Percentiles rank a stretch among this genome's conserved stretches.
Evolutionary conservation across 2,329 filamentous ascomycete genomes (phyloP).

Genomic region (Ceratocystis diversiconidia): DNA sequence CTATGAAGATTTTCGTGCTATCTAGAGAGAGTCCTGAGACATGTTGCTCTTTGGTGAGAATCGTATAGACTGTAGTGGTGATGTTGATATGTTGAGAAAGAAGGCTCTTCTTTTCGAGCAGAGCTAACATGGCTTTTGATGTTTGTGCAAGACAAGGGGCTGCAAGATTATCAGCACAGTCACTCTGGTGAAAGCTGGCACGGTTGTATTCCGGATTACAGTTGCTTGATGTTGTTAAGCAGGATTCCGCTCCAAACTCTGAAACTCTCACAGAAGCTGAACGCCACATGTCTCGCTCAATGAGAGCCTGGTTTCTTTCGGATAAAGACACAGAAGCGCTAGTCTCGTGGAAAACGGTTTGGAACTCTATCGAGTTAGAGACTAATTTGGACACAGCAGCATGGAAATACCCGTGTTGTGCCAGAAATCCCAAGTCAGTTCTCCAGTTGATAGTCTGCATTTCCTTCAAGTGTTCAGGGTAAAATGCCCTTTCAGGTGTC

Average conservation of each 20-base stretch:
- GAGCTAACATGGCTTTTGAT: background rate
- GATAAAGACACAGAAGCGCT: background rate
- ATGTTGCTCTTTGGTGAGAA: background rate
- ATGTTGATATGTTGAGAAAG: background rate
- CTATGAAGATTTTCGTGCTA: background rate
- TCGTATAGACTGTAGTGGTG: background rate
- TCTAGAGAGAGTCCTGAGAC: background rate
- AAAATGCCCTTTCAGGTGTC: constrained; percentile 32
- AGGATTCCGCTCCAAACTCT: background rate
- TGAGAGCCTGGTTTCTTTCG: rapidly evolving
- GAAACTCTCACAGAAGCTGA: background rate
- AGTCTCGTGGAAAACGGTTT: background rate
- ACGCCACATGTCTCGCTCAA: background rate
- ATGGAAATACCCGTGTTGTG: constrained; percentile 34
- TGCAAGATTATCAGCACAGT: background rate
- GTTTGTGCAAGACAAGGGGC: background rate
- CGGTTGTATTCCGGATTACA: background rate
- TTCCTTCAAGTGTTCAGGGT: constrained; percentile 26
- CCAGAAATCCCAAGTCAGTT: constrained; percentile 26
- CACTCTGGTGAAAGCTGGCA: background rate
- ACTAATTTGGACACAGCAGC: constrained; percentile 21
- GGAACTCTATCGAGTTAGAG: background rate
- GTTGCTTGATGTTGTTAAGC: background rate
- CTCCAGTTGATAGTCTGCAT: constrained; percentile 38
- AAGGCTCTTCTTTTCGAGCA: background rate